These are phyloP conservation scores for Aspergillus clavatus DNA, from an alignment of 2,329 filamentous ascomycete genomes.

Conservation along the genomic window DNA sequence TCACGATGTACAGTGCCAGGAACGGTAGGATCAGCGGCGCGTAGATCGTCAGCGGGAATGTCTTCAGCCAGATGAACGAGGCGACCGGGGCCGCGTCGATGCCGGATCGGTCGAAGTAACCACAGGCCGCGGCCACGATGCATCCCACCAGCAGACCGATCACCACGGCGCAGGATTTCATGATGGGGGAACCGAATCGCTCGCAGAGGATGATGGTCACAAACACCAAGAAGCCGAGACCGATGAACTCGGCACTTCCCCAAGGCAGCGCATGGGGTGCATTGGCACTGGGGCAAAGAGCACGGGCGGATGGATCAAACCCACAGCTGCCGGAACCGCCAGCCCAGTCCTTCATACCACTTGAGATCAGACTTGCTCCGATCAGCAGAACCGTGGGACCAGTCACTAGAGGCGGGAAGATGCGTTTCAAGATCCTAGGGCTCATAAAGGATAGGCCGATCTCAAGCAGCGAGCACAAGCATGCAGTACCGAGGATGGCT, in stretches of 20 bases:
- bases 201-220: slow-evolving; percentile 64
- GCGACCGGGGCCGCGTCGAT: slow-evolving; percentile 59
- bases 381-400: slow-evolving; percentile 64
- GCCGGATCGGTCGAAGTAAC: slow-evolving; percentile 57
- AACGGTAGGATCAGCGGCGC: slow-evolving; percentile 62
- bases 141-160: slow-evolving; percentile 62
- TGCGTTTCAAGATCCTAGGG: slow-evolving; percentile 53
- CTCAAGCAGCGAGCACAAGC: slow-evolving; percentile 51
- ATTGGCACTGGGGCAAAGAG: slow-evolving; percentile 53
- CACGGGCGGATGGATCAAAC: slow-evolving; percentile 44
- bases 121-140: slow-evolving; percentile 61
- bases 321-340: slow-evolving; percentile 54
- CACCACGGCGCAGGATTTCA: slow-evolving; percentile 64
- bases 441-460: slow-evolving; percentile 62
- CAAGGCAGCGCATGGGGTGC: slow-evolving; percentile 59
- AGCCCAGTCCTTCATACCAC: slow-evolving; percentile 65
- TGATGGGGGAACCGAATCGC: slow-evolving; percentile 64
- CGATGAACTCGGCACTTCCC: slow-evolving; percentile 61
- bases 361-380: slow-evolving; percentile 58
- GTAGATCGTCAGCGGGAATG: slow-evolving; percentile 62
- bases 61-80: slow-evolving; percentile 68
- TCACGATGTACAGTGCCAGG: slow-evolving; percentile 54
- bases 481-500: slow-evolving; percentile 56
- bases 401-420: slow-evolving; percentile 66
- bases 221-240: slow-evolving; percentile 64